Conservation (phyloP, 176 grass and related monocot species). For the Urochloa ruziziensis region DNA sequence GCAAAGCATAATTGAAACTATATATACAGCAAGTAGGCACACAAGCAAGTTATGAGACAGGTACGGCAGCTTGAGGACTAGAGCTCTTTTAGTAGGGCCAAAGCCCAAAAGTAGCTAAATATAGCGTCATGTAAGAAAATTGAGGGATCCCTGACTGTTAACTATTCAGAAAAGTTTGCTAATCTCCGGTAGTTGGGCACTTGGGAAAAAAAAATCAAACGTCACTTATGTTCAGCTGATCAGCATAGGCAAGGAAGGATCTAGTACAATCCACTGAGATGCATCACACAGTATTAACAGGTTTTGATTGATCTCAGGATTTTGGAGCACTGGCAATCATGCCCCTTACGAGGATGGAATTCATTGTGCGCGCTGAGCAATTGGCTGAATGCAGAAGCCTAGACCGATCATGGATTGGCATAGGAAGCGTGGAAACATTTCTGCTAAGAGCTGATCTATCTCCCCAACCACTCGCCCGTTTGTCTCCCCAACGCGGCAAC, state of each 20-base stretch:
- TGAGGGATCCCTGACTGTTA: background rate
- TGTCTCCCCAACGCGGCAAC: background rate
- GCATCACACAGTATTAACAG: background rate
- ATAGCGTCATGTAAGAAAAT: background rate
- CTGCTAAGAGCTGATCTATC: background rate
- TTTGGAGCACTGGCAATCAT: background rate
- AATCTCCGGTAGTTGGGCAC: background rate
- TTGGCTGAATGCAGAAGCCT: background rate
- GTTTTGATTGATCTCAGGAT: too few relatives aligned
- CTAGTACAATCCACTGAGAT: background rate
- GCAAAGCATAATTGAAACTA: background rate
- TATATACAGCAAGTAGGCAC: background rate
- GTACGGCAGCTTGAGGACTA: background rate
- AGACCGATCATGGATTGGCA: background rate
- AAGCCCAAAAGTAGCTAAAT: background rate
- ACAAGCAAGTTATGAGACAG: background rate
- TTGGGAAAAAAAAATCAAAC: background rate
- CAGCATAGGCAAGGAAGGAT: background rate
- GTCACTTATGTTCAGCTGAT: background rate
- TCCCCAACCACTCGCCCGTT: background rate
- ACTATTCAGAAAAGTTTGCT: background rate
- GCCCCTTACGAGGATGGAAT: background rate
- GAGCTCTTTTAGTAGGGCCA: background rate
- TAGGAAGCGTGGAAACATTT: background rate
- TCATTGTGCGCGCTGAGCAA: background rate